A percentile compares a stretch with the other conserved stretches of the same genome.
phyloP scores from a whole-genome alignment of 768 basidiomycete genomes.

The Rhizopogon sp. region DNA sequence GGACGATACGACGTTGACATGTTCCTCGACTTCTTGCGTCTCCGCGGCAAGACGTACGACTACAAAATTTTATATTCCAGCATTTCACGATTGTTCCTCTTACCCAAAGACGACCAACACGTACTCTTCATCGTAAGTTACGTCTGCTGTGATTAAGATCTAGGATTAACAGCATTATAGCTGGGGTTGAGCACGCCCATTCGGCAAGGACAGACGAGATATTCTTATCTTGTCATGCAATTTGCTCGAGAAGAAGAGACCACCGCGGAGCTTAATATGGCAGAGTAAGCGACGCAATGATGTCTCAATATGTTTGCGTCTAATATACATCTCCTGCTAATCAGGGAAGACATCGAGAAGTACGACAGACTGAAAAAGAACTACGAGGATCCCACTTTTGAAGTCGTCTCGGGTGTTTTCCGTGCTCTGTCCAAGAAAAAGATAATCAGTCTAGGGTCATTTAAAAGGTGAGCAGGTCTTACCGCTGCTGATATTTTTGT shows the following conservation, averaged over 20 bases:
- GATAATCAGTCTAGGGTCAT: slow-evolving; percentile 81
- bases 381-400: slow-evolving; percentile 93
- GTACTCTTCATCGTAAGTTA: slow-evolving; percentile 85
- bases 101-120: slow-evolving; percentile 96
- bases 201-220: slow-evolving; percentile 95
- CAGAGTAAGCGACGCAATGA: slow-evolving; percentile 56
- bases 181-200: slow-evolving; percentile 91
- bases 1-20: slow-evolving; percentile 98
- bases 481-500: not conserved
- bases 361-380: slow-evolving; percentile 86
- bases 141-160: not conserved
- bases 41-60: slow-evolving; percentile 98
- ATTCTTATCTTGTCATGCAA: slow-evolving; percentile 98
- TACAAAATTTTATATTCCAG: slow-evolving; percentile 93
- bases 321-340: not conserved
- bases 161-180: slow-evolving; percentile 33
- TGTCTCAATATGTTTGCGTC: not conserved
- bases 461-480: slow-evolving; percentile 59
- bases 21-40: slow-evolving; percentile 89
- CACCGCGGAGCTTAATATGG: slow-evolving; percentile 89
- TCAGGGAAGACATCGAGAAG: slow-evolving; percentile 70
- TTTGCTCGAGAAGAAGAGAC: slow-evolving; percentile 97
- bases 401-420: slow-evolving; percentile 93
- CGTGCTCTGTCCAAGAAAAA: slow-evolving; percentile 88
- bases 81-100: slow-evolving; percentile 83